A percentile compares a stretch with the other conserved stretches of the same genome.
These are phyloP conservation scores for Bertia moriformis DNA, from an alignment of 2,329 filamentous ascomycete species.

Conservation along the genomic window DNA sequence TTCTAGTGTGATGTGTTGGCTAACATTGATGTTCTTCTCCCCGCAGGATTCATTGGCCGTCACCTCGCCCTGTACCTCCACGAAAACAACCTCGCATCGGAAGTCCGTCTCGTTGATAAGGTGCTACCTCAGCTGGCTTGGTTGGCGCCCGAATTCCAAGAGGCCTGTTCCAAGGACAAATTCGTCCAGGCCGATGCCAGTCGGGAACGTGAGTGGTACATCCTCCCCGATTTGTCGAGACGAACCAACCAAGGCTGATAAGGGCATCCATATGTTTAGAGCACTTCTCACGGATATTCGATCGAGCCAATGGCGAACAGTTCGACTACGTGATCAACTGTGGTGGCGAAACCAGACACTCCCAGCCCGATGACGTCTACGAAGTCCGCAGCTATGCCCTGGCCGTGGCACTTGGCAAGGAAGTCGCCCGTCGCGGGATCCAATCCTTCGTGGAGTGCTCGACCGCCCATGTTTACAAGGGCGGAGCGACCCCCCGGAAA, in stretches of 20 bases:
- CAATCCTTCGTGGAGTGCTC: conserved; percentile 53
- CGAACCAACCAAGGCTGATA: not conserved
- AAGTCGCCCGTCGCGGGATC: conserved; percentile 48
- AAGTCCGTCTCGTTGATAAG: conserved; percentile 61
- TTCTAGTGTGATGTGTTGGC: no score
- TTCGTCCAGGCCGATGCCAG: conserved; percentile 65
- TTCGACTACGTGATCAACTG: conserved; percentile 70
- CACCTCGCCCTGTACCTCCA: conserved; percentile 57
- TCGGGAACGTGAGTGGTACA: conserved; percentile 38
- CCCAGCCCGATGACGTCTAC: conserved; percentile 62
- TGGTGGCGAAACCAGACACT: conserved; percentile 58
- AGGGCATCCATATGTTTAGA: conserved; percentile 22
- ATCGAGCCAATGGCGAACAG: conserved; percentile 44
- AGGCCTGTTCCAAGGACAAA: conserved; percentile 52
- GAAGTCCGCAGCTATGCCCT: conserved; percentile 50
- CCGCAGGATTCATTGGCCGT: conserved; percentile 52
- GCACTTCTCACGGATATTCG: conserved; percentile 53
- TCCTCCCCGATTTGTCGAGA: not conserved
- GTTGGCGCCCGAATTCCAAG: conserved; percentile 56
- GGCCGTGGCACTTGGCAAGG: conserved; percentile 44
- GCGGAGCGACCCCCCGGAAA: conserved; percentile 46
- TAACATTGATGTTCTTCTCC: no score
- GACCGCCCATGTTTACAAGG: conserved; percentile 61
- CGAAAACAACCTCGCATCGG: conserved; percentile 53
- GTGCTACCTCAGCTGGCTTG: conserved; percentile 60